Evolutionary conservation across 2,329 filamentous ascomycete genomes (phyloP), one percentile per base, ranked within the genome.

Genomic region (Aspergillus glaucus): DNA sequence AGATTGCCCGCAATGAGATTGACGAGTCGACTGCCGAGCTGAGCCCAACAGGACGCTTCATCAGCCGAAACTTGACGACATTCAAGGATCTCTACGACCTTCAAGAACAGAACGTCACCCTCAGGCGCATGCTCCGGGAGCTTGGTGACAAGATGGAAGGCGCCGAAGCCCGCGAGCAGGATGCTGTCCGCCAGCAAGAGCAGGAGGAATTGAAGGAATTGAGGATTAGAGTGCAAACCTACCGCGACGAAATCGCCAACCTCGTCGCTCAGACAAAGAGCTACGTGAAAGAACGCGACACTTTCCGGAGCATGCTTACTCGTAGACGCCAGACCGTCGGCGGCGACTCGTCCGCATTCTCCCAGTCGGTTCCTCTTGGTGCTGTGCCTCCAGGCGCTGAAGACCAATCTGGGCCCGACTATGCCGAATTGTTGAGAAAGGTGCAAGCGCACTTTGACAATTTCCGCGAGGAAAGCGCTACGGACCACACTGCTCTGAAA

Each of bases 281-380:
- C 66, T 95, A 95, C 67, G 89, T 93, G 65, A 88, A 90, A 60
- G 93, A 98, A 72, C 85, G 93, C 53, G 92, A 98, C 65, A 96
- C 96, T 82, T 97, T 96, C 84, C 85, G 92, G 19, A 89, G 91
- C 46, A 91, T 97, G 75, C 80, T 96, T 26, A 87, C 92, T 57
- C 87, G 93, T 53, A 79, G 83, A 50, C 81, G 82, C 15, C 79
- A 82, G 68, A 84, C 71, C 65, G 76, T 62, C 62, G 79, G 63
- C 64, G 79, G 63, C 64, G 80, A 65, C 39, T 78, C 80, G 14
- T 84, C 84, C 1, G 76, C 84, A 44, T 84, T 94, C 62, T 88
- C 86, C 1, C 82, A 85, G 58, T 87, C 87, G 15, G 71, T 86
- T 28, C 81, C 85, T 50, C 78, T 80, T 36, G 73, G 73, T 44